Conservation (phyloP, 768 basidiomycete species). For the Lentinula guzmanii region DNA sequence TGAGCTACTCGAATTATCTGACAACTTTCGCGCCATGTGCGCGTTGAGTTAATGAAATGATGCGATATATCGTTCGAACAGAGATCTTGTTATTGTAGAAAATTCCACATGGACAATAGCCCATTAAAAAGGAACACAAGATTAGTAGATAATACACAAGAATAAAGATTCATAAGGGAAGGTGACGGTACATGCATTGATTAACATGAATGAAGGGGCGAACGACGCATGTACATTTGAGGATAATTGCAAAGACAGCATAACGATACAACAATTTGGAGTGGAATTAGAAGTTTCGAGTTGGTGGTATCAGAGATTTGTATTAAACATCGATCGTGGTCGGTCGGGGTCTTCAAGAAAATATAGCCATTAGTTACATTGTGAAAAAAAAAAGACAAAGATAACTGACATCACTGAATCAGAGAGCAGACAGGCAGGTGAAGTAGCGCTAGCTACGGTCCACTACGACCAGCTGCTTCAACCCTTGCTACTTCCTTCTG, state of each 20-base stretch:
- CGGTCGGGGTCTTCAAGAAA: not conserved
- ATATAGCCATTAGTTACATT: not conserved
- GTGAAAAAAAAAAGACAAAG: not conserved
- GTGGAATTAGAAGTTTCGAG: not conserved
- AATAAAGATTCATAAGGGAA: not conserved
- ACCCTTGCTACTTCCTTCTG: constrained; percentile 60
- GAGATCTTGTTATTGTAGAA: no score
- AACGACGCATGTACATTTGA: not conserved
- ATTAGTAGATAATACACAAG: not conserved
- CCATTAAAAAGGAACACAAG: not conserved
- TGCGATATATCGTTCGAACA: not conserved
- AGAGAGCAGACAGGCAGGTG: not conserved
- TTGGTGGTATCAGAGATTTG: not conserved
- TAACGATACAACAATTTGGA: not conserved
- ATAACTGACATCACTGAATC: not conserved
- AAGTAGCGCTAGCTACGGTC: not conserved
- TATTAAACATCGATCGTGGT: not conserved
- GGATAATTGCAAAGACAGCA: not conserved
- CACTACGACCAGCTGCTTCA: constrained; percentile 33
- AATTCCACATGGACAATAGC: not conserved
- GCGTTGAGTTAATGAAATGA: not conserved
- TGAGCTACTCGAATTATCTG: not conserved
- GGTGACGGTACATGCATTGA: not conserved
- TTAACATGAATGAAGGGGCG: not conserved
- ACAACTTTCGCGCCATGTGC: not conserved